A percentile compares a stretch with the other conserved stretches of the same genome.
These are phyloP conservation scores for Handroanthus guayacan DNA, from an alignment of 257 asterid genomes.

Conservation along the genomic window DNA sequence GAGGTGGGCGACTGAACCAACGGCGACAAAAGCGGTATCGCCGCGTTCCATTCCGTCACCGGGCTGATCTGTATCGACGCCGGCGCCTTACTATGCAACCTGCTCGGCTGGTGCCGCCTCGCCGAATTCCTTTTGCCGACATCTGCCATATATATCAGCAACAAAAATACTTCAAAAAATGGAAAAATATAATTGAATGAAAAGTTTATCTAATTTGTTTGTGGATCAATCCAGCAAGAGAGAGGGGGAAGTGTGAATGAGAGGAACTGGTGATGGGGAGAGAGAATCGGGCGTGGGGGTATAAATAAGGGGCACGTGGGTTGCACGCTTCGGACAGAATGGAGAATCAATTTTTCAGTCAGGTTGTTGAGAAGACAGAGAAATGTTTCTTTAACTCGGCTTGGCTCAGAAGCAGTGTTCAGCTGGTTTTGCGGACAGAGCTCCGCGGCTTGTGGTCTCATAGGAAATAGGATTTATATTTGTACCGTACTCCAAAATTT, in stretches of 20 bases:
- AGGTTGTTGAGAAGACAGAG: slow-evolving; percentile 39
- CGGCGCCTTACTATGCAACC: slow-evolving; percentile 69
- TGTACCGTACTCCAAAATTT: no score
- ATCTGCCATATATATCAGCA: slow-evolving; percentile 50
- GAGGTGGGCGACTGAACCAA: slow-evolving; percentile 63
- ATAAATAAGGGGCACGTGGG: slow-evolving; percentile 63
- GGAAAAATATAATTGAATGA: neutral
- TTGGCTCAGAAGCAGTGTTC: slow-evolving; percentile 1
- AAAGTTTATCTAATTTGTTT: neutral
- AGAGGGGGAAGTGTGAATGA: neutral
- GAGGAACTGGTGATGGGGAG: slow-evolving; percentile 27
- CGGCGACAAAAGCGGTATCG: slow-evolving; percentile 73
- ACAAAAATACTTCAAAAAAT: neutral
- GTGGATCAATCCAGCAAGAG: neutral
- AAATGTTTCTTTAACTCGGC: slow-evolving; percentile 36
- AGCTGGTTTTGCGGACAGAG: slow-evolving; percentile 24
- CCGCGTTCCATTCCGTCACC: slow-evolving; percentile 66
- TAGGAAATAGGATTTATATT: neutral
- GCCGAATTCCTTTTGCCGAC: slow-evolving; percentile 30
- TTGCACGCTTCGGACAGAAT: slow-evolving; percentile 46
- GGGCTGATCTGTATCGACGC: slow-evolving; percentile 61
- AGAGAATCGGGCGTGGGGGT: neutral
- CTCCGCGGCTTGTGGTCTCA: neutral
- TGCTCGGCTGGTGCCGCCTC: slow-evolving; percentile 51
- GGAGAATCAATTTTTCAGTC: slow-evolving; percentile 42